phyloP scores from a whole-genome alignment of 2,329 filamentous ascomycete genomes.

The Fusarium sp. region DNA sequence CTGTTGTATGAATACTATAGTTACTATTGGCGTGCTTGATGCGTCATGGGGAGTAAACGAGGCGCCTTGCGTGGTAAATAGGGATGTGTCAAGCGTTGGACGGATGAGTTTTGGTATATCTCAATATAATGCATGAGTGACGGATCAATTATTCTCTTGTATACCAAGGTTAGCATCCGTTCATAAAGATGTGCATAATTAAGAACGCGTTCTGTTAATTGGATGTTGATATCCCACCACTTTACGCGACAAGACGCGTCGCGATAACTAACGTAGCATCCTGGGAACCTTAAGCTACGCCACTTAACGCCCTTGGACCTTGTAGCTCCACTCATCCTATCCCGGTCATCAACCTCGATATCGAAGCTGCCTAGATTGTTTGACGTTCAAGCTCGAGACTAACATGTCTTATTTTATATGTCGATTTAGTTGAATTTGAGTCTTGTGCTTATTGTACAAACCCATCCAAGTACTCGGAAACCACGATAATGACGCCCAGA shows the following conservation, averaged over 20 bases:
- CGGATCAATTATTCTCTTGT: not conserved
- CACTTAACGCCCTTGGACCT: constrained; percentile 32
- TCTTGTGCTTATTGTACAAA: not conserved
- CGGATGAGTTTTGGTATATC: constrained; percentile 25
- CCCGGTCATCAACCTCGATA: constrained; percentile 14
- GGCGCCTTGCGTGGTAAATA: constrained; percentile 27
- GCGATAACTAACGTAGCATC: not conserved
- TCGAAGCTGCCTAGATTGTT: constrained; percentile 18
- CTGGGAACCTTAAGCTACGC: constrained; percentile 24
- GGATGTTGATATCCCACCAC: constrained; percentile 5
- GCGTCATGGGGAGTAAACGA: constrained; percentile 22
- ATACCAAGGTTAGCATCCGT: not conserved
- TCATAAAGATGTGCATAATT: not conserved
- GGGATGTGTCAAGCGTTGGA: constrained; percentile 18
- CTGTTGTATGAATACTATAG: constrained; percentile 35
- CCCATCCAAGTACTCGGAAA: not conserved
- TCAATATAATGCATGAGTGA: constrained; percentile 13
- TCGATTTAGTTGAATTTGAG: not conserved
- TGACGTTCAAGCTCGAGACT: not conserved
- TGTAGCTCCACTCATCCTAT: constrained; percentile 32
- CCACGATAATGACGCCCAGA: constrained; percentile 51
- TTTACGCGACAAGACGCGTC: constrained; percentile 46
- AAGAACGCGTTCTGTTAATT: constrained; percentile 1
- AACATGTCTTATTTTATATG: constrained; percentile 17
- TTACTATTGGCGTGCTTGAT: constrained; percentile 30